Conservation (phyloP, 2,329 filamentous ascomycete genomes). For the Fusarium oligoseptatum region DNA sequence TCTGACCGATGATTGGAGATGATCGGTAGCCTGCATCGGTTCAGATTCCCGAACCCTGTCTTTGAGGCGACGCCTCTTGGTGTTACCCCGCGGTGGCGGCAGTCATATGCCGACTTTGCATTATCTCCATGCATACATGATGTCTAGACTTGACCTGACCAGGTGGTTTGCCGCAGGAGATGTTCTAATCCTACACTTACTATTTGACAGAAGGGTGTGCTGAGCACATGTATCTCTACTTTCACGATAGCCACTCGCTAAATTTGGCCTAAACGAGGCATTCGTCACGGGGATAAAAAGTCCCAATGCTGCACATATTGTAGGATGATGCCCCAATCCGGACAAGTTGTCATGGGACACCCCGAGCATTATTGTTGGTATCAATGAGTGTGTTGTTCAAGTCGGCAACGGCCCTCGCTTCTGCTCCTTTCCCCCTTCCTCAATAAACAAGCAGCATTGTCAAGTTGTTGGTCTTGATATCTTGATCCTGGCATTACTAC, state of each 20-base stretch:
- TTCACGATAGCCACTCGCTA: neutral
- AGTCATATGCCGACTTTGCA: neutral
- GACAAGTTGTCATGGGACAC: neutral
- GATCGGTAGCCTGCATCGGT: neutral
- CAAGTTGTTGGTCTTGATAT: neutral
- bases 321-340: neutral
- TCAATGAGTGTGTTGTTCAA: neutral
- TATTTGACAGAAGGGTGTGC: neutral
- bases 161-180: neutral
- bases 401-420: neutral
- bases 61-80: neutral
- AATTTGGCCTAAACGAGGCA: neutral
- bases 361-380: neutral
- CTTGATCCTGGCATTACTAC: neutral
- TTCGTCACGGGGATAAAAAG: neutral
- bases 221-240: neutral
- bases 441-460: neutral
- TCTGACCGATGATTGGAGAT: neutral
- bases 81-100: neutral
- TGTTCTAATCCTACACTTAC: neutral
- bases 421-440: neutral
- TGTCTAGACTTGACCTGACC: neutral
- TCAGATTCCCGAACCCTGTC: conserved; percentile 1
- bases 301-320: neutral
- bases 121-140: neutral